Base-by-base conservation (phyloP, 164 flowering plant species). In the Buxus sempervirens region DNA sequence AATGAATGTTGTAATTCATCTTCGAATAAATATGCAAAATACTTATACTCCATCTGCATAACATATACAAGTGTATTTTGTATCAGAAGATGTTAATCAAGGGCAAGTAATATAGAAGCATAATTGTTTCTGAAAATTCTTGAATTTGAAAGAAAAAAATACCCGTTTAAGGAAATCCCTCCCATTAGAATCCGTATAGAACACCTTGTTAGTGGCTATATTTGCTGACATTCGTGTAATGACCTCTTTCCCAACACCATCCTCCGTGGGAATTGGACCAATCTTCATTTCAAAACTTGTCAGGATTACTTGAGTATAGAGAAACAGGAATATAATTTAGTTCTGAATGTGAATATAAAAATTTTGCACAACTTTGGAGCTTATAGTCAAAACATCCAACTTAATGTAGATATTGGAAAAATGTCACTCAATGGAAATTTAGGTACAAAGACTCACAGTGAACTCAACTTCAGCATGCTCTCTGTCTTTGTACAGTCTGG, bases 131-230 rank as follows among this genome's bases (percentile, higher is more conserved):
- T 22, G 15, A 45, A 42, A 21, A 22, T 13, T 62, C 22, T 54
- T 8, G 57, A 2, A 48, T 21, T 1, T 26, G 23, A 18, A 49
- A 21, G 14, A 68, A 36, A 62, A 41, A 70, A 10, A 58, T 83
- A 88, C 98, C 89, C 98, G 80, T 75, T 88, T 83, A 16, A 93
- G 66, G 63, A 89, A 93, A 82, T 93, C 98, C 61, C 97, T 84
- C 54, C 93, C 98, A 70, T 86, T 93, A 23, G 97, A 89, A 75
- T 93, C 98, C 41, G 98, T 93, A 69, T 86, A 90, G 62, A 86
- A 93, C 76, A 71, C 83, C 77, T 84, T 86, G 54, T 90, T 55
- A 27, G 97, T 86, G 58, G 53, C 86, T 91, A 93, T 88, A 72
- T 88, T 82, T 27, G 97, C 77, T 32, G 89, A 81, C 78, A 93